Base-by-base conservation (phyloP, 1,139 yeast species). In the Yarrowia galli region DNA sequence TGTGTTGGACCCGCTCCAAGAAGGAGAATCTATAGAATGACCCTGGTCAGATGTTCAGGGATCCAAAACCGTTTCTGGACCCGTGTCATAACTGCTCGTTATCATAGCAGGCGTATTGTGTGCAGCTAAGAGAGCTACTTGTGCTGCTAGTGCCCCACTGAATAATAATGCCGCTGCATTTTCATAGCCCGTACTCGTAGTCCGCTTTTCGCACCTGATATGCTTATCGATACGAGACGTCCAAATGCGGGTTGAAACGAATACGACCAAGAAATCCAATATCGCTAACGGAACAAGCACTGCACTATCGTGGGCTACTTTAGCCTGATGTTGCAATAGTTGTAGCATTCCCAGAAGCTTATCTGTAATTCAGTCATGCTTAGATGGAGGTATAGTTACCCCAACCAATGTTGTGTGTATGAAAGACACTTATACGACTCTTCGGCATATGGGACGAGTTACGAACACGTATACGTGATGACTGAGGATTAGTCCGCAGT, bases 311-410 rank as follows among this genome's bases (percentile, higher is more conserved):
- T 25, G 53, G 53, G 53, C 53, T 46, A 46, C 53, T 46, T 46
- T 46, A 46, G 53, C 53, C 53, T 46, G 53, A 46, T 48, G 54
- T 28, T 48, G 35, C 54, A 48, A 48, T 48, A 32, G 56, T 32
- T 28, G 54, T 49, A 18, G 40, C 56, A 18, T 49, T 18, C 40
- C 40, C 40, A 18, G 16, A 49, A 49, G 40, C 18, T 20, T 49
- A 49, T 49, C 38, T 49, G 16, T 7, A 28, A n/a, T 28, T 48
- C 54, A n/a, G 38, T 18, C 54, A 48, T 48, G 54, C 54, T 48
- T 48, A 48, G 54, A 28, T 18, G 51, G 9, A 46, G 35, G 54
- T 48, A 46, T 25, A 46, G 35, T 32, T 49, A 12, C 38, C 54
- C 54, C 54, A 49, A 49, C 54, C 56, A 49, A 49, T 32, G n/a